Base-by-base conservation (phyloP, 805 yeast genomes). In the Metschnikowia aberdeeniae region DNA sequence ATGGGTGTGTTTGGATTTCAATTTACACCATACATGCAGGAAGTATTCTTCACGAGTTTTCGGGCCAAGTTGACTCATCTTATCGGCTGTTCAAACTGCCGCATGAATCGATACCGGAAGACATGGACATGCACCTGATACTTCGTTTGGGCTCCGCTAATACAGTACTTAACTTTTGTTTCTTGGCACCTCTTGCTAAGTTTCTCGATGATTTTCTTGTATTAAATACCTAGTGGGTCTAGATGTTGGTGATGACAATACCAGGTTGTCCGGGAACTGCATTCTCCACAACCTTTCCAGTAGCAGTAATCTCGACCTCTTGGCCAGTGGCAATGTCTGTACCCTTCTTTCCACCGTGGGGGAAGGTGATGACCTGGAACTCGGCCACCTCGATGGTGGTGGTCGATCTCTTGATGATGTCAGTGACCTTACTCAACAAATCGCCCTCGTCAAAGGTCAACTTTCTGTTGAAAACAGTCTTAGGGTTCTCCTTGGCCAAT, bases 191-290 rank as follows among this genome's bases (percentile, higher is more conserved):
- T 22, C 26, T 22, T 7, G 26, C 8, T 22, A 7, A 22, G 1
- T 22, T 22, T 22, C 6, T 2, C 26, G 8, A 22, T 22, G 26
- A 22, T 7, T 22, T 22, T 2, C 6, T 6, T 22, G 26, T 22
- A 22, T 22, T 22, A 22, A 22, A 22, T 22, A 22, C 26, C 26
- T 22, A 22, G 26, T 7, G 6, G 8, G 26, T 22, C 26, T 22
- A 49, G 22, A 84, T 60, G 66, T 90, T 90, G 55, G 71, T 79
- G 52, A 92, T 75, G 51, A 81, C 66, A 59, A 92, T 81, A 59
- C 96, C 97, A 32, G 99, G 98, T 55, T 79, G 78, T 50, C 98
- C 98, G 39, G 99, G 99, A 53, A 86, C 84, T 24, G 98, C 90
- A 50, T 76, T 76, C 53, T 87, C 96, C 49, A 86, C 74, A 34